Evolutionary conservation across 78 protist species (phyloP).

Genomic region (slime mould (Dictyostelium discoideum)): DNA sequence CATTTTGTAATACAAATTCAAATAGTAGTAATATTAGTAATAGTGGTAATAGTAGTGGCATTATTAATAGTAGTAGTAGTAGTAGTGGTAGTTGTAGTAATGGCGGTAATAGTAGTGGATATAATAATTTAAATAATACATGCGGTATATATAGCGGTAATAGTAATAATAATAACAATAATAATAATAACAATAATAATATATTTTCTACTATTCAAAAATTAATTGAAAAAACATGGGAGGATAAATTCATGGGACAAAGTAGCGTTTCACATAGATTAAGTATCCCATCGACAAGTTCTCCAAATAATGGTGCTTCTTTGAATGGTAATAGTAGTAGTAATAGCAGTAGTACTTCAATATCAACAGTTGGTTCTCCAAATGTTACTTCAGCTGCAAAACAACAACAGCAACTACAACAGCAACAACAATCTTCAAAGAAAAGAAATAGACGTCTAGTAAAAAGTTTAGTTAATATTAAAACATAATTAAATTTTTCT

Average conservation of each 20-base stretch:
- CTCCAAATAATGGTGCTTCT: neutral
- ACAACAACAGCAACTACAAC: neutral
- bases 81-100: neutral
- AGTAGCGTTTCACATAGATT: neutral
- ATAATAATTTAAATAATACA: no score
- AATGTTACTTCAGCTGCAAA: neutral
- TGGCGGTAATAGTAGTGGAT: neutral
- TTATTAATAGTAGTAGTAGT: neutral
- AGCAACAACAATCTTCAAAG: neutral
- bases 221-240: slow-evolving; percentile 54
- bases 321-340: neutral
- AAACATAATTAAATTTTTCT: neutral
- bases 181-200: neutral
- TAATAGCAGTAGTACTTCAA: neutral
- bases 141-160: neutral
- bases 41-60: no score
- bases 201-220: slow-evolving; percentile 14
- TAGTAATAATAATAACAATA: neutral
- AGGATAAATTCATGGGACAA: neutral
- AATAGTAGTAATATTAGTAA: neutral
- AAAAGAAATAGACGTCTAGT: neutral
- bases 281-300: neutral
- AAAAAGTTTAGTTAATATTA: neutral
- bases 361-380: neutral
- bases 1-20: slow-evolving; percentile 20